Evolutionary conservation across 2,329 filamentous ascomycete genomes (phyloP).

Genomic region (Aureobasidium sp.): DNA sequence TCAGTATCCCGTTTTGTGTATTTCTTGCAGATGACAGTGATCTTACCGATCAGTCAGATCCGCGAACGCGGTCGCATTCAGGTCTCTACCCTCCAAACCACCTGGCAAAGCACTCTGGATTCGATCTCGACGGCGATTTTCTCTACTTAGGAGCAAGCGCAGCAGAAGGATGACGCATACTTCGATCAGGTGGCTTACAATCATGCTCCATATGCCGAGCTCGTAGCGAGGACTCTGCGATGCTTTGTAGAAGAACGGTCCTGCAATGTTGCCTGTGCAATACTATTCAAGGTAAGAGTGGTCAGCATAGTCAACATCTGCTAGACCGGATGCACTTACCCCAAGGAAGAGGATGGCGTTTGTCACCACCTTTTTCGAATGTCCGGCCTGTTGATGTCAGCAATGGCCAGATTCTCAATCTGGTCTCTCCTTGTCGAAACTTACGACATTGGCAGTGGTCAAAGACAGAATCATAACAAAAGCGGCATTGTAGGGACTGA

Average conservation of each 20-base stretch:
- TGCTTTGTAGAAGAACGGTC: conserved; percentile 56
- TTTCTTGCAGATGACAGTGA: not conserved
- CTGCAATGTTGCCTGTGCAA: conserved; percentile 54
- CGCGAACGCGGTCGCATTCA: conserved; percentile 46
- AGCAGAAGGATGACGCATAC: conserved; percentile 40
- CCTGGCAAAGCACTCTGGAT: conserved; percentile 42
- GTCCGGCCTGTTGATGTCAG: conserved; percentile 32
- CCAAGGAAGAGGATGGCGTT: conserved; percentile 55
- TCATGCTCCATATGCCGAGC: conserved; percentile 52
- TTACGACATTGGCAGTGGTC: conserved; percentile 42
- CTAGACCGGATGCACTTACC: conserved; percentile 9
- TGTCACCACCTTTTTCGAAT: conserved; percentile 59
- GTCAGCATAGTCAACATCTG: not conserved
- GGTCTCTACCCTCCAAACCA: conserved; percentile 40
- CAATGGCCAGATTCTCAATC: not conserved
- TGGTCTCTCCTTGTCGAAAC: conserved; percentile 23
- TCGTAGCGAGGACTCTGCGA: conserved; percentile 46
- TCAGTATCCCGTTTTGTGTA: not conserved
- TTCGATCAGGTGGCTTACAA: conserved; percentile 48
- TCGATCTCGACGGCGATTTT: conserved; percentile 42
- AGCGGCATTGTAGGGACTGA: conserved; percentile 44
- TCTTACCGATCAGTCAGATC: conserved; percentile 45
- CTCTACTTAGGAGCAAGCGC: conserved; percentile 38
- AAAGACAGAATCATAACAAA: conserved; percentile 44
- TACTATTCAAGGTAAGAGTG: conserved; percentile 27